Evolutionary conservation across 2,329 filamentous ascomycete species (phyloP).

Genomic region (Clonostachys rosea): DNA sequence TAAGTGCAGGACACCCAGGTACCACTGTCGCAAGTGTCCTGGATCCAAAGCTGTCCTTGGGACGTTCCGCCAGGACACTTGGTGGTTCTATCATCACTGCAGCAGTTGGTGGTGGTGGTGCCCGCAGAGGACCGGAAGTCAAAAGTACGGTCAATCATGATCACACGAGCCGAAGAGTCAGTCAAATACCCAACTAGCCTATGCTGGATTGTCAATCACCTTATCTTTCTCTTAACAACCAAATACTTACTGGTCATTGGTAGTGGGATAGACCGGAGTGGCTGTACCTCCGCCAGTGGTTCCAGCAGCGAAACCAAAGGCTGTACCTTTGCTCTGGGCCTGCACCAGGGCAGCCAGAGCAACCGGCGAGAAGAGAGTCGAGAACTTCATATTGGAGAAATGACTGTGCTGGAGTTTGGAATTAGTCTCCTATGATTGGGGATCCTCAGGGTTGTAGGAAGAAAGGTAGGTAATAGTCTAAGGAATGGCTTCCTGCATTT

Average conservation of each 20-base stretch:
- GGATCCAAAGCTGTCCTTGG: not conserved
- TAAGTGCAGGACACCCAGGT: slow-evolving; percentile 1
- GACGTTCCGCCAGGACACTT: slow-evolving; percentile 19
- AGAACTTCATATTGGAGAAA: not conserved
- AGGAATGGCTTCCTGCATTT: too few relatives aligned
- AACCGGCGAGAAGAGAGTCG: not conserved
- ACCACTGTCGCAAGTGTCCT: not conserved
- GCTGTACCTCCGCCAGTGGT: not conserved
- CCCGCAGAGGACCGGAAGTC: slow-evolving; percentile 54
- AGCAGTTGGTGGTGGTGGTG: slow-evolving; percentile 44
- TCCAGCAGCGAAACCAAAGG: slow-evolving; percentile 13
- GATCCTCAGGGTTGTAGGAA: too few relatives aligned
- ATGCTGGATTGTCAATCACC: slow-evolving; percentile 1
- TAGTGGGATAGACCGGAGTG: not conserved
- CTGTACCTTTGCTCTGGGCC: slow-evolving; percentile 21
- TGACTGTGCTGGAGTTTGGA: not conserved
- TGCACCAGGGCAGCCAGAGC: not conserved
- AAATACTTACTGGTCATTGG: not conserved
- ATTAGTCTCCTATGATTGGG: too few relatives aligned
- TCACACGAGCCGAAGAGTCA: slow-evolving; percentile 47
- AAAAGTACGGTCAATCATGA: slow-evolving; percentile 52
- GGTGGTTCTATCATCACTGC: slow-evolving; percentile 25
- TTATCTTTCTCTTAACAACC: not conserved
- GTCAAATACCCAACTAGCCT: slow-evolving; percentile 26
- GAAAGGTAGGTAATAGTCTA: too few relatives aligned